Percentiles rank a stretch among this genome's conserved stretches.
phyloP scores from a whole-genome alignment of 2,329 filamentous ascomycete genomes.

The Davidsoniella australis region DNA sequence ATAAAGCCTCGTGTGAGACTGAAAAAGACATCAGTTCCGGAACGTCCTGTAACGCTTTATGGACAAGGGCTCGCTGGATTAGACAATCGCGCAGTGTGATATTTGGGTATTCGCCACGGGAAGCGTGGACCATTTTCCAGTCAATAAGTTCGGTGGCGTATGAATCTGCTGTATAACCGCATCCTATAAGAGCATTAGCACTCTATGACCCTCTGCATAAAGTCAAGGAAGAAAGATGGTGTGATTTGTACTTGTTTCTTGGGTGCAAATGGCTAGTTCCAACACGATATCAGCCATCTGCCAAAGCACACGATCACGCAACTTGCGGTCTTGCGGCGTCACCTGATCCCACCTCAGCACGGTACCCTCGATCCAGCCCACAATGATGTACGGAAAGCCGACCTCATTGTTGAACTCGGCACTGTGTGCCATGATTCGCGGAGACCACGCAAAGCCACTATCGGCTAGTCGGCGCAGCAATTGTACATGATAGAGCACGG shows the following conservation, averaged over 20 bases:
- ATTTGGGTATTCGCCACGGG: neutral
- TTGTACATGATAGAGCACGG: neutral
- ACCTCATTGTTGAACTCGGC: slow-evolving; percentile 4
- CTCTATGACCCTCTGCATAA: neutral
- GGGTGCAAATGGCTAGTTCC: slow-evolving; percentile 11
- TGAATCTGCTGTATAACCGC: slow-evolving; percentile 5
- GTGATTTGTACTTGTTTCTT: slow-evolving; percentile 8
- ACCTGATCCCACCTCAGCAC: slow-evolving; percentile 6
- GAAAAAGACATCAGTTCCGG: slow-evolving; percentile 8
- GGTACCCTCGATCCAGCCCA: slow-evolving; percentile 8
- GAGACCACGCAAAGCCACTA: slow-evolving; percentile 10
- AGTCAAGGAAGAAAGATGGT: neutral
- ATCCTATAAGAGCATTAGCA: neutral
- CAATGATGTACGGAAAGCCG: slow-evolving; percentile 10
- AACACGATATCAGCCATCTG: slow-evolving; percentile 11
- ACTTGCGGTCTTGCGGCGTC: neutral
- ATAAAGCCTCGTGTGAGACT: slow-evolving; percentile 7
- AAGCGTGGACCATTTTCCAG: slow-evolving; percentile 1
- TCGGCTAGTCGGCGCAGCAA: slow-evolving; percentile 5
- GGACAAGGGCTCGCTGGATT: slow-evolving; percentile 5
- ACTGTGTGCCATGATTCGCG: slow-evolving; percentile 6
- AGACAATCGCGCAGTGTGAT: slow-evolving; percentile 5
- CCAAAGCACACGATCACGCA: slow-evolving; percentile 7
- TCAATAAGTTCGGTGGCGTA: slow-evolving; percentile 10
- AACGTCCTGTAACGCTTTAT: slow-evolving; percentile 4